Evolutionary conservation across 1,284 basidiomycete genomes (phyloP), one percentile per base, ranked within the genome.

Genomic region (Apiotrichum domesticum): DNA sequence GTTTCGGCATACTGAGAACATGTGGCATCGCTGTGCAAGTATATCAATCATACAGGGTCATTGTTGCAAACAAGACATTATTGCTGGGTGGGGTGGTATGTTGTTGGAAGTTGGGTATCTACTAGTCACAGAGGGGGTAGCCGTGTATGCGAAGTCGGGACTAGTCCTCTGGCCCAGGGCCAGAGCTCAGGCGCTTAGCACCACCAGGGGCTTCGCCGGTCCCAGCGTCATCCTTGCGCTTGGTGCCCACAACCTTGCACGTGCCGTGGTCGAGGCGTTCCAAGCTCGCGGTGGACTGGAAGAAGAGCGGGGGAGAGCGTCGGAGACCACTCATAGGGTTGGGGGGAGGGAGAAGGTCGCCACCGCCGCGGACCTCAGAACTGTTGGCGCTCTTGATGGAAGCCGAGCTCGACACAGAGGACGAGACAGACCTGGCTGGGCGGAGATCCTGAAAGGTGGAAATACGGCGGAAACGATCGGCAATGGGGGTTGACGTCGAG

Each of bases 401-500:
- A n/a, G 40, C 35, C 41, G 48, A 52, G 29, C 41, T 45, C 32
- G 52, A 49, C 8, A 54, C 48, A 35, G 52, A 51, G 21, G 54
- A 60, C 14, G 54, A 45, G 35, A 48, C 42, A 6, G 60, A 56
- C 37, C 39, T 33, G 41, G 41, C n/a, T 1, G n/a, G 52, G 7
- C 65, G 58, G 1, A 69, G 57, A 5, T 64, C 52, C 2, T 46
- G 14, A 2, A 66, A 56, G 4, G 67, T 63, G 10, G 59, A 52
- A 8, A 58, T 56, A 29, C 66, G 65, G 4, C 64, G 58, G 59
- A 75, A 78, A 13, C 63, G 63, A 56, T 78, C 76, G 5, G 73
- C 73, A 40, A 78, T 78, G 8, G 76, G 76, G 0, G 58, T 61
- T 6, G 62, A 46, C 21, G 64, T 61, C 10, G 65, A 59, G 54